These are phyloP conservation scores for Claviceps pazoutovae DNA, from an alignment of 2,329 filamentous ascomycete species.

Conservation along the genomic window DNA sequence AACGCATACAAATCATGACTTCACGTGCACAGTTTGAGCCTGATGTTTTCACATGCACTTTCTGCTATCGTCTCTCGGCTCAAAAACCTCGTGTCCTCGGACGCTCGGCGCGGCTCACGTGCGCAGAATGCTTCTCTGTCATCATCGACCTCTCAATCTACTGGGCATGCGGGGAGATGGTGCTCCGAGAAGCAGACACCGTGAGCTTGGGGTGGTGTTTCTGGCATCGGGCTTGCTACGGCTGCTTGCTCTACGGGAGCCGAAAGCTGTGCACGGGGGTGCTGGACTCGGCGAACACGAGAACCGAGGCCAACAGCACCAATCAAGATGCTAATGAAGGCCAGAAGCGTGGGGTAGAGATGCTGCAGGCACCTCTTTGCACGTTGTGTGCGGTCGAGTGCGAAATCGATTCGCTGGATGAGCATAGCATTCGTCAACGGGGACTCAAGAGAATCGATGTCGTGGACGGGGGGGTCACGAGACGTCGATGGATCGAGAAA, in stretches of 20 bases:
- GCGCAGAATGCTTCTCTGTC: slow-evolving; percentile 30
- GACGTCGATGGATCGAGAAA: slow-evolving; percentile 22
- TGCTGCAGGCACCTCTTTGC: slow-evolving; percentile 35
- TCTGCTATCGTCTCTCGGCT: slow-evolving; percentile 33
- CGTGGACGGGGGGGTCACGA: slow-evolving; percentile 32
- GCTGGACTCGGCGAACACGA: slow-evolving; percentile 10
- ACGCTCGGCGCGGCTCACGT: slow-evolving; percentile 33
- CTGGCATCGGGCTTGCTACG: slow-evolving; percentile 43
- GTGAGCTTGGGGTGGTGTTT: slow-evolving; percentile 48
- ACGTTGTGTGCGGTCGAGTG: slow-evolving; percentile 28
- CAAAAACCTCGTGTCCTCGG: slow-evolving; percentile 28
- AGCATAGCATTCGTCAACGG: slow-evolving; percentile 22
- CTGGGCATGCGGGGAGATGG: slow-evolving; percentile 42
- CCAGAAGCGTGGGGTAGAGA: slow-evolving; percentile 22
- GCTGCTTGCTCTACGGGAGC: slow-evolving; percentile 38
- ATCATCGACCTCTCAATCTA: slow-evolving; percentile 41
- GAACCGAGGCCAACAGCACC: slow-evolving; percentile 17
- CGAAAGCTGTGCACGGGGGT: slow-evolving; percentile 23
- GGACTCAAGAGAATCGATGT: slow-evolving; percentile 29
- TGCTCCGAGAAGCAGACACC: slow-evolving; percentile 38
- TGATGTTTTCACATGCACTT: slow-evolving; percentile 37
- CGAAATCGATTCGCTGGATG: slow-evolving; percentile 21
- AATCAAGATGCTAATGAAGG: slow-evolving; percentile 1
- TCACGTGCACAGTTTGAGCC: neutral
- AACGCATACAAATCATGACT: neutral